Base-by-base conservation (phyloP, 2,329 filamentous ascomycete species). In the Cladophialophora immunda region DNA sequence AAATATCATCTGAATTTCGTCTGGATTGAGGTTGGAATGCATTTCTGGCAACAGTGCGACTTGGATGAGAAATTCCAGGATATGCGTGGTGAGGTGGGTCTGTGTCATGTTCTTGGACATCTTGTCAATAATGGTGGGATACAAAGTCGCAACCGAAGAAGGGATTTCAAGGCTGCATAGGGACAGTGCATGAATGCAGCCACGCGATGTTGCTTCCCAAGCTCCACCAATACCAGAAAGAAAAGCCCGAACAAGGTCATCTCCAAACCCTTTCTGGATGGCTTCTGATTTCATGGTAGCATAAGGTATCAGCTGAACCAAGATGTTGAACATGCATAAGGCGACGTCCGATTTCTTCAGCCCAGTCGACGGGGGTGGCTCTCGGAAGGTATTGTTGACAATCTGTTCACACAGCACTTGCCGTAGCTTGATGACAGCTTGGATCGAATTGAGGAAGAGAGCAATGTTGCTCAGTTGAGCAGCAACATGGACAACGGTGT, bases 21-120 rank as follows among this genome's bases (percentile, higher is more conserved):
- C 93, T 73, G 96, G 90, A 59, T 92, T 87, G 76, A 97, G 92
- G 75, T 97, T 96, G 75, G 92, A 89, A 75, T 94, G 96, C 1
- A 97, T 85, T 68, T 92, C 87, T 9, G 92, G 92, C 65, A 97
- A 82, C 38, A 94, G 90, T 61, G 94, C 93, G 30, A 99, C 85
- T 58, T 93, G 90, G 9, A 92, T 92, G n/a, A 99, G 83, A 75
- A 99, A 98, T 75, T 99, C 95, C 58, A 99, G 84, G 68, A 99
- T 97, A 75, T 99, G 95, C 68, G 97, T 91, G 9, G 94, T 93
- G 38, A 97, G 91, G 64, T 94, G 89, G 6, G 93, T 90, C 74
- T 97, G 94, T 0, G 95, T 98, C 74, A 99, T 97, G 74, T 97
- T 96, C 73, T 94, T 92, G 0, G 94, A 91, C 92, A 99, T 97